Evolutionary conservation across 2,329 filamentous ascomycete species (phyloP), one percentile per base, ranked within the genome.

Genomic region (Botrytis paeoniae): DNA sequence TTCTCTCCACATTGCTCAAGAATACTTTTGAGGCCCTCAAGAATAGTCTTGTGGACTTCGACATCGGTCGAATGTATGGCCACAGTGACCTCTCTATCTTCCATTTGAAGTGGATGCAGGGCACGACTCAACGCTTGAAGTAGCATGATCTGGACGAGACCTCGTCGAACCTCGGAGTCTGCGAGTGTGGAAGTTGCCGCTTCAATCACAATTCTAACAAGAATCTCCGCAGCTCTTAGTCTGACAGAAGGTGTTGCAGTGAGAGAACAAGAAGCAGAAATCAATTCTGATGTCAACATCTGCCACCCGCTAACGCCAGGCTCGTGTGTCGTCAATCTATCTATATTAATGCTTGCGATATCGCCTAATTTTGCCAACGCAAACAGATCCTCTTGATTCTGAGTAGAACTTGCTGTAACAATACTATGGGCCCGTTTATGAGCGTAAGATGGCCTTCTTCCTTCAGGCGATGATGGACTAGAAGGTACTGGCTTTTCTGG

Each of bases 1-100:
- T 89, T 90, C 80, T 99, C 95, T 14, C 95, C 96, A 77, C 92
- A 95, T 75, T 94, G 92, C 79, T 98, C 95, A 2, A 99, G 86
- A 32, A 98, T 89, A 72, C 87, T 91, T 80, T 94, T 94, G 10
- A 97, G 84, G 0, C 92, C 91, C 76, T 97, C 93, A 2, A 97
- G 86, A 37, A 93, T 86, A 70, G 92, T 89, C 75, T 91, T 91
- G 80, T 97, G 94, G 25, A 97, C 92, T 72, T 96, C 92, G 29
- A 93, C 84, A 76, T 96, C 92, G 0, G 89, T 89, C 0, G 89
- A 83, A 71, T 89, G 88, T 18, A 85, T 87, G 3, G 88, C 84
- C 0, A 91, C 87, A 2, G 88, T 88, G 2, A 83, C 83, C 16
- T 86, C 83, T 3, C 87, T 84, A 43, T 87, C 84, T 16, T 84